Base-by-base conservation (phyloP, 495 filamentous ascomycete genomes). In the Penicillium herquei region DNA sequence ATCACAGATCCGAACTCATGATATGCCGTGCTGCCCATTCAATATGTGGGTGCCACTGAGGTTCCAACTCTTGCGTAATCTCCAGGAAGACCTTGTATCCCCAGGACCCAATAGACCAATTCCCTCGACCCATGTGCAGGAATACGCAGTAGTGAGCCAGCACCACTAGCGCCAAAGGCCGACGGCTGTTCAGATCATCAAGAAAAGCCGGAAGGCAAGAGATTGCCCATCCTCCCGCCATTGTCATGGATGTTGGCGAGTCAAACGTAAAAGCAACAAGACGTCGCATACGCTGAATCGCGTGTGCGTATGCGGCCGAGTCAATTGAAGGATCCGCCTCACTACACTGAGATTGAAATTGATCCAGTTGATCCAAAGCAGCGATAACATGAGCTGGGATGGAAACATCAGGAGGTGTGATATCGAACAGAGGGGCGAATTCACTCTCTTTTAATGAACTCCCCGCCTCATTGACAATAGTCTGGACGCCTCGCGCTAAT, bases 101-200 rank as follows among this genome's bases (percentile, higher is more conserved):
- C 66, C 66, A 68, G 2, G 40, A 17, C 3, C 59, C 59, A 8
- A 68, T 32, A 42, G 57, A 66, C 48, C 53, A 58, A 30, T 68
- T 68, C 3, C 57, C 63, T n/a, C 58, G 57, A 3, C 56, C 57
- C 12, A 63, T 21, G 30, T 66, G 56, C 5, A 68, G 26, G 17
- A 68, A 62, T 0, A 58, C 57, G 12, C 66, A 66, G 39, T 62
- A 68, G 42, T 68, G 63, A 7, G 66, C 66, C 35, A 64, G 54
- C 7, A 66, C 14, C 11, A 68, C 66, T 30, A 68, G 45, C 0
- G 66, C 57, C 39, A 68, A 44, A 11, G 66, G 63, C 3, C 51
- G 44, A 1, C 35, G 37, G 10, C 18, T 12, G n/a, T 42, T 55
- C 5, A 68, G 21, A n/a, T 59, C 55, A n/a, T 54, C 44, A 13